Conservation (phyloP, 129 eudicot genomes). For the Flaveria brownii region DNA sequence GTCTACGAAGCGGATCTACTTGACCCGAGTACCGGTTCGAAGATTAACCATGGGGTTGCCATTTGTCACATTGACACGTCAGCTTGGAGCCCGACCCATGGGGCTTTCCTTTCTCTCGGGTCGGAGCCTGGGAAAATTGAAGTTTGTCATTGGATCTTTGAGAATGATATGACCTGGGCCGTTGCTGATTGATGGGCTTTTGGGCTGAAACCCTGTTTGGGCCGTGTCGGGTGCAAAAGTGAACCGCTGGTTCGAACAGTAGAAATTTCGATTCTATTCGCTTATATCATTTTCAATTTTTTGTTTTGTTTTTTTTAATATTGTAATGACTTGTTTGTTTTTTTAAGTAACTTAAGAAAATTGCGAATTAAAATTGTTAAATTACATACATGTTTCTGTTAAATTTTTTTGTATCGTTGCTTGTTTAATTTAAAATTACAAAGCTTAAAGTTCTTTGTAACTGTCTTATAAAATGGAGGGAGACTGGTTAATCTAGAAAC, state of each 20-base stretch:
- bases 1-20: slow-evolving; percentile 86
- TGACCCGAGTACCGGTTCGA: slow-evolving; percentile 55
- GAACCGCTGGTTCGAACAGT: slow-evolving; percentile 56
- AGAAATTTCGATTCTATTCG: slow-evolving; percentile 33
- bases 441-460: too few relatives aligned
- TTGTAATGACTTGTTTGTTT: slow-evolving; percentile 38
- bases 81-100: slow-evolving; percentile 81
- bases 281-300: slow-evolving; percentile 33
- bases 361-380: slow-evolving; percentile 14
- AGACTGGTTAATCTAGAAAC: too few relatives aligned
- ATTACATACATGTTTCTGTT: slow-evolving; percentile 1
- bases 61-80: slow-evolving; percentile 90
- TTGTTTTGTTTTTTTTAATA: slow-evolving; percentile 31
- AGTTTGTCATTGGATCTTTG: slow-evolving; percentile 95
- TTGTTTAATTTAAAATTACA: background rate
- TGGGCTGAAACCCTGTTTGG: slow-evolving; percentile 37
- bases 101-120: slow-evolving; percentile 80
- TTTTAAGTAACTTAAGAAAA: slow-evolving; percentile 20
- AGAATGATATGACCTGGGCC: slow-evolving; percentile 91
- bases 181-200: slow-evolving; percentile 53
- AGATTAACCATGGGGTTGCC: slow-evolving; percentile 87
- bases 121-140: slow-evolving; percentile 89
- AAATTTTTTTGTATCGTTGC: background rate
- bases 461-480: too few relatives aligned
- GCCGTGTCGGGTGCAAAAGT: slow-evolving; percentile 57